These are phyloP conservation scores for Rhodotorula toruloides DNA, from an alignment of 768 basidiomycete genomes.

Conservation along the genomic window DNA sequence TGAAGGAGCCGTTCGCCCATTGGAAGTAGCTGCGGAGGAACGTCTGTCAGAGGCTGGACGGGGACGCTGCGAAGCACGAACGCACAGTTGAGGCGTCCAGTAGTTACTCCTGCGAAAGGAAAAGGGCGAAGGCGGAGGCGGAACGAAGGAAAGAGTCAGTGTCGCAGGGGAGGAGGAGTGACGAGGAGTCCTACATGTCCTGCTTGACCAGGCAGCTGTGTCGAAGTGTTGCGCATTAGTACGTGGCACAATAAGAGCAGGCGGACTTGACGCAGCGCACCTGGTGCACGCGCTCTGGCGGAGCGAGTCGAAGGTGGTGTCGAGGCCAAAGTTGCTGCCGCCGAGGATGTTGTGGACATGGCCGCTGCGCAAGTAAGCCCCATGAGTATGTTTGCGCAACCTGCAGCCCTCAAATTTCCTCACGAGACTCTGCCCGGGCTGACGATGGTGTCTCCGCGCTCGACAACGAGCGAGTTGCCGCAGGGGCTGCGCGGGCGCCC, in stretches of 20 bases:
- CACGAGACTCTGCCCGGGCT: constrained; percentile 39
- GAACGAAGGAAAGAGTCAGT: constrained; percentile 9
- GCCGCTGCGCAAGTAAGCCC: constrained; percentile 3
- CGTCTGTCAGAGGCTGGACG: too few species aligned
- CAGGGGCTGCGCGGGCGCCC: constrained; percentile 4
- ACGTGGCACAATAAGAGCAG: neutral
- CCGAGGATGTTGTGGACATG: constrained; percentile 47
- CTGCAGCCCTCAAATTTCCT: too few species aligned
- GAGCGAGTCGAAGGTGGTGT: constrained; percentile 31
- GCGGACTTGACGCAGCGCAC: too few species aligned
- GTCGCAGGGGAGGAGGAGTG: constrained; percentile 36
- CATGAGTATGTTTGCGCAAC: too few species aligned
- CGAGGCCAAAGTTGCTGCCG: constrained; percentile 43
- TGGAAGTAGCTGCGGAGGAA: constrained; percentile 41
- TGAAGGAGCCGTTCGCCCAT: constrained; percentile 44
- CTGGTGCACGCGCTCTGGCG: constrained; percentile 42
- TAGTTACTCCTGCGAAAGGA: too few species aligned
- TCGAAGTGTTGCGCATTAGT: neutral
- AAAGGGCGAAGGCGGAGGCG: too few species aligned
- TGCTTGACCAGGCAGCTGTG: constrained; percentile 19
- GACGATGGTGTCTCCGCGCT: constrained; percentile 47
- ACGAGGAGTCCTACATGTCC: constrained; percentile 3
- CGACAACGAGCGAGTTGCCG: constrained; percentile 26
- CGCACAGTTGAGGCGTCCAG: constrained; percentile 19
- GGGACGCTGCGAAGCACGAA: too few species aligned